These are phyloP conservation scores for Chaetoceros muelleri DNA, from an alignment of 108 stramenopile species.

Conservation along the genomic window DNA sequence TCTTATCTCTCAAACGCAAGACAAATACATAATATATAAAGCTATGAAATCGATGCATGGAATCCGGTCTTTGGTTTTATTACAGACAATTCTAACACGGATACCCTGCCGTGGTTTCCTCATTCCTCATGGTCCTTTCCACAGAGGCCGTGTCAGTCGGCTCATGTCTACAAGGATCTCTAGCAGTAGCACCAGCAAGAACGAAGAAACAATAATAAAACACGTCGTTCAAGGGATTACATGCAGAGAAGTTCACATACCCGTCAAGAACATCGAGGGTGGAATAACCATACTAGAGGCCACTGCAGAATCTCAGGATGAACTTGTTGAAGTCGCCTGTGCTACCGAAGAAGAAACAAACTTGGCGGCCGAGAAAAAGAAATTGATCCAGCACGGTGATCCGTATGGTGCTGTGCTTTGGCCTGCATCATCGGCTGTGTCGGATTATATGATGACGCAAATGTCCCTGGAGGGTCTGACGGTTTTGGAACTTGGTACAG, in stretches of 20 bases:
- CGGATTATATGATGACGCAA: conserved; percentile 24
- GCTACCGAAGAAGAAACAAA: conserved; percentile 29
- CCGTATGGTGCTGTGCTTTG: conserved; percentile 54
- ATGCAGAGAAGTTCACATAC: conserved; percentile 30
- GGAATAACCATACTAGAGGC: conserved; percentile 44
- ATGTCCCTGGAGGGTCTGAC: conserved; percentile 1
- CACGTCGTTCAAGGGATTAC: conserved; percentile 26
- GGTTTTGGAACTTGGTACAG: conserved; percentile 47
- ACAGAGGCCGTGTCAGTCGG: no score
- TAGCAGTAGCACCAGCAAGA: neutral
- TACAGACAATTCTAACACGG: no score
- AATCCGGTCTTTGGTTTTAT: no score
- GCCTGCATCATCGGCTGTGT: conserved; percentile 46
- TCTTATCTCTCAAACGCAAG: no score
- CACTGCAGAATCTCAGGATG: conserved; percentile 43
- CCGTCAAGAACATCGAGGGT: conserved; percentile 19
- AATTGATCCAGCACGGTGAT: conserved; percentile 14
- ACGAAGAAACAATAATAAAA: neutral
- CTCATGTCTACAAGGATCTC: no score
- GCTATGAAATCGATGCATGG: no score
- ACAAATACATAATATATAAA: no score
- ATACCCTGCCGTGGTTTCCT: no score
- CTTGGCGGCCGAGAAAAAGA: neutral
- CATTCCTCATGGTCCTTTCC: no score
- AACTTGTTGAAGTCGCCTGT: conserved; percentile 37